Base-by-base conservation (phyloP, 2,329 filamentous ascomycete genomes). In the Penicillium sp. region DNA sequence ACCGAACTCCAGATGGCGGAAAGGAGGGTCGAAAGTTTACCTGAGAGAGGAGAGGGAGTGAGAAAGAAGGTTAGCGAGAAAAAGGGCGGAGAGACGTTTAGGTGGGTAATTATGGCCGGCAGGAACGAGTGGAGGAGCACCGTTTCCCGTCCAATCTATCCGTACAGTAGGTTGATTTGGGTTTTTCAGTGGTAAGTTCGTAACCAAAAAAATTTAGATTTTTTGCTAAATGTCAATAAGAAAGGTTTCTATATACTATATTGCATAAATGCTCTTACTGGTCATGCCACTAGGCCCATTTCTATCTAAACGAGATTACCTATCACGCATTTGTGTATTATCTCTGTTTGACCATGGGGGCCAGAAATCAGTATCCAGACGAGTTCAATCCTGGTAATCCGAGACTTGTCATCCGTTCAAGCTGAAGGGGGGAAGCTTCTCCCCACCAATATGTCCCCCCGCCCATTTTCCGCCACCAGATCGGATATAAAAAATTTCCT, bases 51-150 rank as follows among this genome's bases (percentile, higher is more conserved):
- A 26, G 51, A 47, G 44, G 22, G 44, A 21, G 43, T 27, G 29
- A 43, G 29, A 31, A 48, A 37, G 51, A 48, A 48, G 46, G 52
- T 55, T 55, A 49, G 55, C 52, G 52, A 57, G 55, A 53, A 52
- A 52, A 33, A 57, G 51, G 52, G 51, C 50, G 55, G 51, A 57
- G 39, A 48, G 47, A 46, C 50, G 41, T 47, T 46, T 53, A 43
- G 43, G 50, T 53, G 50, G 50, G 50, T 35, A n/a, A 37, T 37
- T 24, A 35, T 22, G 27, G 24, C 37, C 37, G 37, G 39, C 22
- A 44, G 41, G 50, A 53, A 53, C 50, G 49, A 52, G 49, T 52
- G 49, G 49, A 52, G 49, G n/a, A 16, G 14, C 50, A 51, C 3
- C 11, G 39, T 31, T 45, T 52, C 49, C 33, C 37, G 33, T 37